Evolutionary conservation across 805 yeast genomes (phyloP).

Genomic region (Candida peoriensis): DNA sequence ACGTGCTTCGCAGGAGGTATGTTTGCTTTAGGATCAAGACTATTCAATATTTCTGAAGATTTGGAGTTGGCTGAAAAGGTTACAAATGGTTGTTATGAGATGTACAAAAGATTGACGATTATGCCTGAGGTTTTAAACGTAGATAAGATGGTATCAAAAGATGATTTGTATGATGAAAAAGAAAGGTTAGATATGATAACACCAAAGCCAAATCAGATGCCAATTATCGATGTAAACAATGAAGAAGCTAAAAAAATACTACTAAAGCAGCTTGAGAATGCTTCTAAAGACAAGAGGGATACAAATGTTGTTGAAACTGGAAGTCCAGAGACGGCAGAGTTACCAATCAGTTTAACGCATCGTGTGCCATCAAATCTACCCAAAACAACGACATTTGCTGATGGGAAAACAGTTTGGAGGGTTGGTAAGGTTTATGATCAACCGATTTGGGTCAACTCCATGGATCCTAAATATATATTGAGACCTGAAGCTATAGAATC

Average conservation of each 20-base stretch:
- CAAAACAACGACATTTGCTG: constrained; percentile 2
- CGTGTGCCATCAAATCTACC: neutral
- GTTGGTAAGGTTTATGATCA: constrained; percentile 15
- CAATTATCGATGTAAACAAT: neutral
- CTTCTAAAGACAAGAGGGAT: neutral
- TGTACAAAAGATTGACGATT: constrained; percentile 35
- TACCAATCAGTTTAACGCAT: neutral
- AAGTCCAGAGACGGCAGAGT: neutral
- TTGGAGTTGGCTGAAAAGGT: constrained; percentile 36
- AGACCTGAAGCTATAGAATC: constrained; percentile 63
- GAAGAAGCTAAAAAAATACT: neutral
- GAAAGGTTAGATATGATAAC: constrained; percentile 7
- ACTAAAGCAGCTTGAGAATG: neutral
- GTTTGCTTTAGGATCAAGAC: constrained; percentile 41
- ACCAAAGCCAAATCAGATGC: neutral
- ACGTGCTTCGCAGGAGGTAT: constrained; percentile 52
- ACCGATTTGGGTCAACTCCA: constrained; percentile 28
- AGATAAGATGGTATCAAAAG: constrained; percentile 18
- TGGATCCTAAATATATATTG: constrained; percentile 37
- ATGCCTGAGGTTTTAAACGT: constrained; percentile 40
- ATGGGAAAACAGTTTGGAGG: constrained; percentile 11
- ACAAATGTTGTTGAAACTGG: too few species aligned
- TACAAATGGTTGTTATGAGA: constrained; percentile 44
- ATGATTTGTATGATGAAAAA: constrained; percentile 21
- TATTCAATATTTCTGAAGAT: constrained; percentile 33